These are phyloP conservation scores for Colletotrichum falcatum DNA, from an alignment of 2,329 filamentous ascomycete genomes.

Conservation along the genomic window DNA sequence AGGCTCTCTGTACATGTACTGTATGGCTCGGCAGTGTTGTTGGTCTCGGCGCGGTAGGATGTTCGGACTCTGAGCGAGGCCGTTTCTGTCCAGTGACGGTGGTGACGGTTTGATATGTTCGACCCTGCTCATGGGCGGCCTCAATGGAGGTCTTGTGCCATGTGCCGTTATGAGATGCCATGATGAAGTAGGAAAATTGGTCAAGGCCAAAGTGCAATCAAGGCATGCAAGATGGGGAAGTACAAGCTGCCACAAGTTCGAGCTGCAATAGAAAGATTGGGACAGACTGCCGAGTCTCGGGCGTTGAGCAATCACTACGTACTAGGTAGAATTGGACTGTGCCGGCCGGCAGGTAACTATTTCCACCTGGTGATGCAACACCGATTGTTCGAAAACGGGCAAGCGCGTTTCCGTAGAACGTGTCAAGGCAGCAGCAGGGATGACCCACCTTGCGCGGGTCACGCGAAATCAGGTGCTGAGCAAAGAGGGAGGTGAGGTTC, in stretches of 20 bases:
- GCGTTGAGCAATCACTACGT: not conserved
- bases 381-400: constrained; percentile 21
- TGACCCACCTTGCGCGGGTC: constrained; percentile 23
- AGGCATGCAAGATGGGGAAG: constrained; percentile 17
- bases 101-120: constrained; percentile 53
- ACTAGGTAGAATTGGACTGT: constrained; percentile 13
- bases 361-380: constrained; percentile 25
- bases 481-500: constrained; percentile 5
- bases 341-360: constrained; percentile 21
- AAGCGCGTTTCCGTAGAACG: constrained; percentile 33
- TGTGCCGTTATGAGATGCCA: constrained; percentile 56
- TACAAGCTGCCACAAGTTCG: not conserved
- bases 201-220: constrained; percentile 5
- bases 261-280: not conserved
- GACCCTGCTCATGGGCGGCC: constrained; percentile 55
- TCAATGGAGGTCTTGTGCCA: constrained; percentile 65
- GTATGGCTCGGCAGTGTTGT: constrained; percentile 16
- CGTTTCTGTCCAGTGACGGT: constrained; percentile 64
- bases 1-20: constrained; percentile 51
- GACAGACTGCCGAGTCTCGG: not conserved
- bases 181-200: constrained; percentile 42
- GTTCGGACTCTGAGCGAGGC: constrained; percentile 30
- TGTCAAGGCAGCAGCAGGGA: constrained; percentile 36
- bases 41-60: constrained; percentile 21
- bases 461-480: constrained; percentile 39